A percentile compares a stretch with the other conserved stretches of the same genome.
phyloP scores from a whole-genome alignment of 2,329 filamentous ascomycete species.

The Ophiocordyceps camponoti-rufipedis region DNA sequence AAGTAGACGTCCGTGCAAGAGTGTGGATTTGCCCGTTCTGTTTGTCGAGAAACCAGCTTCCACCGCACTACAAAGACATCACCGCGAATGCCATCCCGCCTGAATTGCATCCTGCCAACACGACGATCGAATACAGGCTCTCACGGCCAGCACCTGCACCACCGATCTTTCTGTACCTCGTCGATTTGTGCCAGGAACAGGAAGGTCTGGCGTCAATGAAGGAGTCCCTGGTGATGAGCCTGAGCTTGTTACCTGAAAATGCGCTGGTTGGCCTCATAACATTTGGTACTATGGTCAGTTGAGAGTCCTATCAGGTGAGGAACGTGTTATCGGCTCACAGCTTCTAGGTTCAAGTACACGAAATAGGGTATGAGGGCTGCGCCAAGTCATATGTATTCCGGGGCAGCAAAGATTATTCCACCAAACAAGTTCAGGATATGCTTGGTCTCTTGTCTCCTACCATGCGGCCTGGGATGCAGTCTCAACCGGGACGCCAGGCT shows the following conservation, averaged over 20 bases:
- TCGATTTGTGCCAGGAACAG: slow-evolving; percentile 78
- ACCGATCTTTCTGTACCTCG: slow-evolving; percentile 73
- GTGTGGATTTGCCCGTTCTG: slow-evolving; percentile 87
- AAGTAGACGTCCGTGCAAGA: slow-evolving; percentile 67
- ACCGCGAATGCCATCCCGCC: slow-evolving; percentile 67
- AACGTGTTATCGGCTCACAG: background rate
- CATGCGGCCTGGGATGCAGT: slow-evolving; percentile 56
- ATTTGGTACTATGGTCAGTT: slow-evolving; percentile 71
- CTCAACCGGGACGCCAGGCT: slow-evolving; percentile 56
- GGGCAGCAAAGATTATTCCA: slow-evolving; percentile 93
- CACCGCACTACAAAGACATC: slow-evolving; percentile 80
- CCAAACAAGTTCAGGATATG: slow-evolving; percentile 99
- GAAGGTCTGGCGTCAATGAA: slow-evolving; percentile 69
- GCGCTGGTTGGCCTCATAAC: slow-evolving; percentile 71
- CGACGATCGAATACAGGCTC: slow-evolving; percentile 77
- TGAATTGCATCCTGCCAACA: slow-evolving; percentile 65
- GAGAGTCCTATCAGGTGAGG: background rate
- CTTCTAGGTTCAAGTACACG: slow-evolving; percentile 72
- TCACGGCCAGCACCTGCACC: slow-evolving; percentile 69
- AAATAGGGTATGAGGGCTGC: slow-evolving; percentile 94
- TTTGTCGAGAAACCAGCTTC: slow-evolving; percentile 64
- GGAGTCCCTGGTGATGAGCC: slow-evolving; percentile 72
- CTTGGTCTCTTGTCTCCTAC: slow-evolving; percentile 61
- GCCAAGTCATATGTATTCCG: slow-evolving; percentile 98
- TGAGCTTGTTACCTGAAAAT: slow-evolving; percentile 66